A percentile compares a stretch with the other conserved stretches of the same genome.
Evolutionary conservation across 2,329 filamentous ascomycete genomes (phyloP).

Genomic region (Dissoconium aciculare): DNA sequence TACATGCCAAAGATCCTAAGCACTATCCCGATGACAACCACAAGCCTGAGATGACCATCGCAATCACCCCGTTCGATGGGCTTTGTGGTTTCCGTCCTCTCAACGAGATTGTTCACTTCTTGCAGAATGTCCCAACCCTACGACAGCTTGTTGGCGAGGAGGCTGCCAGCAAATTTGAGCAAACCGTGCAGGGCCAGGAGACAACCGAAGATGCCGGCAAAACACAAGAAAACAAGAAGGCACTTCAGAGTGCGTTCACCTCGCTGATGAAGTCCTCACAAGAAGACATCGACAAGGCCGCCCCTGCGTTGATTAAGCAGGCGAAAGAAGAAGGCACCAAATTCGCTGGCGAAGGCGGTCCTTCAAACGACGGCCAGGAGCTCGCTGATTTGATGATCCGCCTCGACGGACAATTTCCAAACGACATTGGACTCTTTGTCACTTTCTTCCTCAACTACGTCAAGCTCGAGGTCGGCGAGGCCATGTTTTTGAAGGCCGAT

Average conservation of each 20-base stretch:
- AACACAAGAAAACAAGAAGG: constrained; percentile 53
- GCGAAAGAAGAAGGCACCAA: constrained; percentile 51
- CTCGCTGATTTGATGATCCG: constrained; percentile 64
- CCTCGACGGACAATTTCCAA: constrained; percentile 69
- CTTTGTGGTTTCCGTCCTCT: constrained; percentile 90
- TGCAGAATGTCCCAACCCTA: constrained; percentile 45
- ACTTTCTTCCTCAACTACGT: constrained; percentile 97
- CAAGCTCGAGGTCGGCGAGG: constrained; percentile 72
- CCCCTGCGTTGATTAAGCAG: constrained; percentile 53
- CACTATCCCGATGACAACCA: constrained; percentile 99
- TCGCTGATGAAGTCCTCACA: constrained; percentile 65
- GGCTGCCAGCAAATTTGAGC: constrained; percentile 31
- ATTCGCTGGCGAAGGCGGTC: constrained; percentile 62
- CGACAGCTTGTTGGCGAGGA: constrained; percentile 35
- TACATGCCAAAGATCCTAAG: constrained; percentile 73
- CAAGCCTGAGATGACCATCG: constrained; percentile 99
- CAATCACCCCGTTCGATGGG: constrained; percentile 88
- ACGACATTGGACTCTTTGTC: constrained; percentile 85
- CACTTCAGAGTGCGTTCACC: constrained; percentile 59
- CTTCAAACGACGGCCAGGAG: constrained; percentile 51
- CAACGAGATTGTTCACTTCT: constrained; percentile 72
- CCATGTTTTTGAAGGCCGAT: constrained; percentile 89
- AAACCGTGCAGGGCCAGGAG: constrained; percentile 38
- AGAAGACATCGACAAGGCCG: constrained; percentile 48
- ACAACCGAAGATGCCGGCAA: constrained; percentile 32